Evolutionary conservation across 805 yeast genomes (phyloP).

Genomic region (Yarrowia keelungensis): DNA sequence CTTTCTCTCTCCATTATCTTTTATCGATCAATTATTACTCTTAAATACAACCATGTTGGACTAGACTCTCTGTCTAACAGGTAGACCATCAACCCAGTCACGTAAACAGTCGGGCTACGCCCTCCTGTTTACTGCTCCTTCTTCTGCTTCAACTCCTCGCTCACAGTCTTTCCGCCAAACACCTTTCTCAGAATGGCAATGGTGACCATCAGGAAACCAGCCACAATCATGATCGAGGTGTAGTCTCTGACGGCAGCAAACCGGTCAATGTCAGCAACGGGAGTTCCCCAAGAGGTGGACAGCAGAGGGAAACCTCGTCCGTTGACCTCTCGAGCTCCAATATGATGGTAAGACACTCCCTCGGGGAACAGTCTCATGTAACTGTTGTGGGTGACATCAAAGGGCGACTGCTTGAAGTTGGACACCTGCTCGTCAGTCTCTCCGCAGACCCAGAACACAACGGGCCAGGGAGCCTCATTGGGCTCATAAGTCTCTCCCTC

Average conservation of each 20-base stretch:
- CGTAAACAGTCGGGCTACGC: no score
- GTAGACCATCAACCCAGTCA: no score
- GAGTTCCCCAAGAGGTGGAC: slow-evolving; percentile 44
- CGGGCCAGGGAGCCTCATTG: slow-evolving; percentile 51
- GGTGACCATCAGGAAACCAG: slow-evolving; percentile 47
- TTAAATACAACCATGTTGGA: not conserved
- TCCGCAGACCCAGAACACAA: slow-evolving; percentile 61
- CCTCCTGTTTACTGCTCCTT: slow-evolving; percentile 19
- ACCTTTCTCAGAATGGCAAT: slow-evolving; percentile 15
- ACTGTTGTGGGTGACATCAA: slow-evolving; percentile 10
- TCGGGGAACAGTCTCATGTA: slow-evolving; percentile 31
- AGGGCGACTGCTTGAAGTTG: slow-evolving; percentile 40
- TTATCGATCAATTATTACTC: not conserved
- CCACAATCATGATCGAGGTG: slow-evolving; percentile 51
- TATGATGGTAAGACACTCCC: slow-evolving; percentile 24
- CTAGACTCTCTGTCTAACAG: no score
- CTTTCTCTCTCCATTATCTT: no score
- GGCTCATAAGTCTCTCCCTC: slow-evolving; percentile 42
- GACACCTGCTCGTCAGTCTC: slow-evolving; percentile 46
- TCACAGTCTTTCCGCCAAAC: not conserved
- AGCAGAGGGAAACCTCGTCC: slow-evolving; percentile 1
- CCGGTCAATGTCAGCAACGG: slow-evolving; percentile 52
- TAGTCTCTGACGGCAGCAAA: slow-evolving; percentile 49
- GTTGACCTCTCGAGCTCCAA: slow-evolving; percentile 4
- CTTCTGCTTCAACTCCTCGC: slow-evolving; percentile 20